phyloP scores from a whole-genome alignment of 768 basidiomycete species.

The Gymnopilus junonius region DNA sequence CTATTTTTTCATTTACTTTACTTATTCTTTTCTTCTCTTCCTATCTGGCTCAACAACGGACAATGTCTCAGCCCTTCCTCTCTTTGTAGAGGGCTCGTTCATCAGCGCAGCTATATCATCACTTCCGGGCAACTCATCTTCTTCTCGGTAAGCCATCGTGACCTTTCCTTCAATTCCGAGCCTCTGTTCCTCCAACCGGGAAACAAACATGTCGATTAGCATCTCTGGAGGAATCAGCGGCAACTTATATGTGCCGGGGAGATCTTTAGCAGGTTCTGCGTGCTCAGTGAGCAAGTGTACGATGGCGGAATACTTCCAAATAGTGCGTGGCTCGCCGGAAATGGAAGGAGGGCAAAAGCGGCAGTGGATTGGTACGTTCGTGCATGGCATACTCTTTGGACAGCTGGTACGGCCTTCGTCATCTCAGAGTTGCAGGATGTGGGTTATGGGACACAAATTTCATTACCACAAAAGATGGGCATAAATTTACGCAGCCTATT shows the following conservation, averaged over 20 bases:
- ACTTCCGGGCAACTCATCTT: conserved; percentile 1
- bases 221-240: neutral
- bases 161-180: neutral
- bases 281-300: neutral
- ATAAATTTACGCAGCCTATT: no score
- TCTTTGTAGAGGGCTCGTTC: neutral
- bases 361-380: conserved; percentile 23
- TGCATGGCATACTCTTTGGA: conserved; percentile 15
- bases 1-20: neutral
- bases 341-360: conserved; percentile 14
- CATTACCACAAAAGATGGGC: no score
- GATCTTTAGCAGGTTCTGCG: neutral
- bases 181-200: conserved; percentile 3
- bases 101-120: neutral
- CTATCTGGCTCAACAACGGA: neutral
- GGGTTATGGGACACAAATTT: no score
- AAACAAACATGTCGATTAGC: conserved; percentile 3
- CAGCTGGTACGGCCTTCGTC: no score
- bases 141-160: neutral
- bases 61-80: neutral
- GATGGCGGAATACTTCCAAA: neutral
- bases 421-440: no score
- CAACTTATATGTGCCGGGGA: neutral
- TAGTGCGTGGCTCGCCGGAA: neutral
- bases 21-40: neutral